Evolutionary conservation across 75 land plant genomes (phyloP), one percentile per base, ranked within the genome.

Genomic region (Selaginella tamariscina): DNA sequence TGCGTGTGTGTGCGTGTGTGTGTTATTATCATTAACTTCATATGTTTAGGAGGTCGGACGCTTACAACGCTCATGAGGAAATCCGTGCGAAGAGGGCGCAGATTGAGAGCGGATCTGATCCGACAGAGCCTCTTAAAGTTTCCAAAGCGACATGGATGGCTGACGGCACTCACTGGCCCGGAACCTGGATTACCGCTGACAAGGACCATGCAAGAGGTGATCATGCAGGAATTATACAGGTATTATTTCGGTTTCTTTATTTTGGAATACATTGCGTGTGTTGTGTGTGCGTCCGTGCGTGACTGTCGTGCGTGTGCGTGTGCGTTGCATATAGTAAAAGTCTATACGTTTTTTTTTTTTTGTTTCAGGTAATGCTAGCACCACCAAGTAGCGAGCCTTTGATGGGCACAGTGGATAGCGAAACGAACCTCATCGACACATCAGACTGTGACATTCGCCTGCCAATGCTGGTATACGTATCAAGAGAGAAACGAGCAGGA

Each of bases 111-210:
- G 74, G 74, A 11, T 69, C 54, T 9, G 88, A 79, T 24, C 70
- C 73, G 18, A 8, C 32, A 22, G 81, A 79, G 55, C 63, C 56
- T 0, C 0, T 75, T 1, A 86, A 77, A 59, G 75, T 79, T 2
- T 71, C 64, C 11, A 88, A 79, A 62, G 92, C 92, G 0, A 88
- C 92, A 1, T 88, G 92, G 92, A 88, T 88, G 86, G 86, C 89
- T 9, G 89, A 88, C 55, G 91, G 88, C 0, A 86, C 84, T 1
- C 88, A 88, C 68, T 88, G 91, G 89, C 89, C 91, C 2, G 89
- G 92, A 11, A 86, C 89, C 1, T 88, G 92, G 92, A 49, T 71
- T 5, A 65, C 33, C 1, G 55, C 81, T 1, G 11, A 73, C 27
- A 54, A 70, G 11, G 89, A 86, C 0, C 87, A 86, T 32, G 39